Conservation (phyloP, 208 protist genomes). For the Angomonas deanei region DNA sequence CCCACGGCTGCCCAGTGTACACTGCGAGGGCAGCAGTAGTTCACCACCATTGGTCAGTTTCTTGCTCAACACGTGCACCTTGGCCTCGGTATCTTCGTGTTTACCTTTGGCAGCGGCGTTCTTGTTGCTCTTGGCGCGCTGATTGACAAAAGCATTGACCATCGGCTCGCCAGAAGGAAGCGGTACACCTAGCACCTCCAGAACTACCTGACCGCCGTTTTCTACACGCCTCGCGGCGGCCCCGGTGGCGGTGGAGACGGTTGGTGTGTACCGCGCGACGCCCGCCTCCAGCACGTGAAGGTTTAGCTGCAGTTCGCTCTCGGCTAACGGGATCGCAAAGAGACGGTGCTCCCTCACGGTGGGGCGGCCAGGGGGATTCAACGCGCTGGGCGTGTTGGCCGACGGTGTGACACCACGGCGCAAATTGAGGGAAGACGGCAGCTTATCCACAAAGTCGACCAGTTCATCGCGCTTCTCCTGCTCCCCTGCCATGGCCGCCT, state of each 20-base stretch:
- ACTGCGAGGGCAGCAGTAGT: conserved; percentile 61
- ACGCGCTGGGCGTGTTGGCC: background rate
- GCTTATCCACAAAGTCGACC: conserved; percentile 41
- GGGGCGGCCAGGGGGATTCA: background rate
- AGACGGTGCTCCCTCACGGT: conserved; percentile 45
- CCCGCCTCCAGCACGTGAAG: conserved; percentile 63
- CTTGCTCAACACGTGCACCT: conserved; percentile 40
- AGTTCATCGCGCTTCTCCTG: conserved; percentile 7
- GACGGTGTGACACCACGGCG: conserved; percentile 17
- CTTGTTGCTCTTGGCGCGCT: background rate
- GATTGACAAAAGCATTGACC: background rate
- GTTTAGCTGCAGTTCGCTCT: conserved; percentile 49
- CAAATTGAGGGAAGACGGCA: conserved; percentile 29
- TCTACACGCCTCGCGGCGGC: conserved; percentile 6
- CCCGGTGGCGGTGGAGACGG: background rate
- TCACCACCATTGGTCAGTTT: conserved; percentile 54
- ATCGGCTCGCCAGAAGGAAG: conserved; percentile 6
- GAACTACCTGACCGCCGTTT: conserved; percentile 27
- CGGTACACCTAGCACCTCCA: conserved; percentile 43
- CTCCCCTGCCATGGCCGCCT: conserved; percentile 19
- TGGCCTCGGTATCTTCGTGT: conserved; percentile 7
- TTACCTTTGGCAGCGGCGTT: background rate
- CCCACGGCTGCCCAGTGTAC: conserved; percentile 40
- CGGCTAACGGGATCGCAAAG: conserved; percentile 67
- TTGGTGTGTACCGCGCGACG: conserved; percentile 9